Evolutionary conservation across 2,329 filamentous ascomycete species (phyloP), one percentile per base, ranked within the genome.

Genomic region (Aspergillus quadricinctus): DNA sequence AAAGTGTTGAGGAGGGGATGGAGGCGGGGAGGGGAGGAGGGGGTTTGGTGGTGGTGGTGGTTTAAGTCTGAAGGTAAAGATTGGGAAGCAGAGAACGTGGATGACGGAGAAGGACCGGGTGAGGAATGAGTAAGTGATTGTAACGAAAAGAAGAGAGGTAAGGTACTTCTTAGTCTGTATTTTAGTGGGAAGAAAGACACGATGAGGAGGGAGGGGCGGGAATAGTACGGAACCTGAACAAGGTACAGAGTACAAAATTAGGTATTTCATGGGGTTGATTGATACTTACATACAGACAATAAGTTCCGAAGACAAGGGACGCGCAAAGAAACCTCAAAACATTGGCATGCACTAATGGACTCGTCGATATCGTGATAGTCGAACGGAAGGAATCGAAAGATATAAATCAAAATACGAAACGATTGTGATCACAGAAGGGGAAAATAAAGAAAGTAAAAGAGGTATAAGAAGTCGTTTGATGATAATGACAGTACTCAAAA

Each of bases 291-390:
- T 51, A 58, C 52, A 56, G 52, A 53, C 63, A 62, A 61, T 61
- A 64, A 58, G 59, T 60, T 61, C 59, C 59, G 62, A 62, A 62
- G 63, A 63, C 56, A 57, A 55, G 54, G 25, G 57, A 53, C 53
- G 59, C 53, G 60, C 55, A 59, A 57, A 57, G 56, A 55, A 58
- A 60, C 49, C 61, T 66, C 62, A 63, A 51, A 64, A 61, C 62
- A 64, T 63, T 59, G 8, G 28, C 19, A 35, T 50, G 54, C 7
- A 23, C n/a, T 46, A 14, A 61, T 64, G 56, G 49, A 58, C 48
- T 56, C 57, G 63, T 61, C 56, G 52, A 56, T 57, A 62, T 64
- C 54, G 63, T 60, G 55, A 58, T 55, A 57, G 55, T 54, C 53
- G 54, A 49, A 48, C 55, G 53, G 31, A 54, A 53, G 28, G 25